phyloP scores from a whole-genome alignment of 257 asterid genomes.

The Orobanche coerulescens region DNA sequence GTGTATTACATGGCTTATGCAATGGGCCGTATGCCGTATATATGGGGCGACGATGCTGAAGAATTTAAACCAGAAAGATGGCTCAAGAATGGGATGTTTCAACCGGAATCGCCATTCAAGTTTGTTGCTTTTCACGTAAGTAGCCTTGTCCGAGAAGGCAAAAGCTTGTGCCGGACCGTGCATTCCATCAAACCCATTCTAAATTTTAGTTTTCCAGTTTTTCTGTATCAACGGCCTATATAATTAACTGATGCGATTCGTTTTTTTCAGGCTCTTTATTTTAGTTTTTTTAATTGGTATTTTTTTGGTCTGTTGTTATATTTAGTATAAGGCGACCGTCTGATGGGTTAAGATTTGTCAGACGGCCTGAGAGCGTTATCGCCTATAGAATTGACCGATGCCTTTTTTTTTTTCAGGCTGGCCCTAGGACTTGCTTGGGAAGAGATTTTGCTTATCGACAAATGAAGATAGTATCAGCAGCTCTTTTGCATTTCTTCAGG shows the following conservation, averaged over 20 bases:
- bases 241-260: neutral
- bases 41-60: constrained; percentile 70
- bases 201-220: too few relatives aligned
- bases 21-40: constrained; percentile 60
- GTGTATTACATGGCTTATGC: constrained; percentile 57
- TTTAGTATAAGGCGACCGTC: too few relatives aligned
- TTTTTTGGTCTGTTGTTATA: too few relatives aligned
- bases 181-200: too few relatives aligned
- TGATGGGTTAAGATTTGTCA: neutral
- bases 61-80: constrained; percentile 68
- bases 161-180: too few relatives aligned
- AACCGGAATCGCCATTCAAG: constrained; percentile 63
- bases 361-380: too few relatives aligned
- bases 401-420: constrained; percentile 43
- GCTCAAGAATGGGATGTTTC: constrained; percentile 53
- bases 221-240: neutral
- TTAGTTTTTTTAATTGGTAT: too few relatives aligned
- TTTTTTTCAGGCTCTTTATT: too few relatives aligned
- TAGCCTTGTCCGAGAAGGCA: neutral
- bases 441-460: constrained; percentile 64
- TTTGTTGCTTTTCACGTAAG: constrained; percentile 63
- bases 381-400: too few relatives aligned
- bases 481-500: constrained; percentile 45
- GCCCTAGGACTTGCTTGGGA: constrained; percentile 61
- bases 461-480: constrained; percentile 57